Evolutionary conservation across 1,284 basidiomycete species (phyloP).

Genomic region (Ustilago hordei): DNA sequence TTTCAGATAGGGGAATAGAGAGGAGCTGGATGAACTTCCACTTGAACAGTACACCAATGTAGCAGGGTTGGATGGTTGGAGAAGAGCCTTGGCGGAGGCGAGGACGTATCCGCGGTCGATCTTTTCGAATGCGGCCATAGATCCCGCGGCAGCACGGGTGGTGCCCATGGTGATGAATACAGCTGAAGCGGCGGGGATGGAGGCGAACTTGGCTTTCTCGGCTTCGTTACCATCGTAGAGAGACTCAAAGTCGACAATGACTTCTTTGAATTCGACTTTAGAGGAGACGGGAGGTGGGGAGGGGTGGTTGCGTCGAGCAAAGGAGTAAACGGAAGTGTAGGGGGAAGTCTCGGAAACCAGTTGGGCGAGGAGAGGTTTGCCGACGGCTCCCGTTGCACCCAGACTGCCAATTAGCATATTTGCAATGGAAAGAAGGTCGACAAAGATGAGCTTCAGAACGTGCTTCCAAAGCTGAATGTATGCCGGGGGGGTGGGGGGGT

Average conservation of each 20-base stretch:
- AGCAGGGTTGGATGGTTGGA: slow-evolving; percentile 71
- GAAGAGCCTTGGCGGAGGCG: slow-evolving; percentile 77
- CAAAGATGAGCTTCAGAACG: too few relatives aligned
- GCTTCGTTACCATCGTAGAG: slow-evolving; percentile 18
- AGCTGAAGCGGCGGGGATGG: slow-evolving; percentile 15
- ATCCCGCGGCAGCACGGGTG: slow-evolving; percentile 73
- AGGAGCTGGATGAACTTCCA: slow-evolving; percentile 13
- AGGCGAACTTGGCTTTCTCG: slow-evolving; percentile 37
- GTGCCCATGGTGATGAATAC: slow-evolving; percentile 57
- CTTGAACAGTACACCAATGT: slow-evolving; percentile 80
- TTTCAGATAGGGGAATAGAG: slow-evolving; percentile 55
- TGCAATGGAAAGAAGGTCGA: neutral
- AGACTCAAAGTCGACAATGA: slow-evolving; percentile 55
- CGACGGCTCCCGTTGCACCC: slow-evolving; percentile 59
- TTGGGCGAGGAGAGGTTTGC: slow-evolving; percentile 42
- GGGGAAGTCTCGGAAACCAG: slow-evolving; percentile 29
- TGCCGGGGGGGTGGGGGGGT: neutral
- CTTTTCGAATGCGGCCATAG: slow-evolving; percentile 77
- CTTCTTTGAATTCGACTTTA: slow-evolving; percentile 66
- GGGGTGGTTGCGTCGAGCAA: slow-evolving; percentile 74
- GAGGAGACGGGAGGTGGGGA: slow-evolving; percentile 60
- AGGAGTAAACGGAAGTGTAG: slow-evolving; percentile 75
- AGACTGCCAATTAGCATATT: slow-evolving; percentile 10
- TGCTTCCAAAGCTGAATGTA: too few relatives aligned
- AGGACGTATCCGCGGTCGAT: slow-evolving; percentile 83